A percentile compares a stretch with the other conserved stretches of the same genome.
Evolutionary conservation across 73 alveolate species (phyloP).

Genomic region (Paramecium sexaurelia): DNA sequence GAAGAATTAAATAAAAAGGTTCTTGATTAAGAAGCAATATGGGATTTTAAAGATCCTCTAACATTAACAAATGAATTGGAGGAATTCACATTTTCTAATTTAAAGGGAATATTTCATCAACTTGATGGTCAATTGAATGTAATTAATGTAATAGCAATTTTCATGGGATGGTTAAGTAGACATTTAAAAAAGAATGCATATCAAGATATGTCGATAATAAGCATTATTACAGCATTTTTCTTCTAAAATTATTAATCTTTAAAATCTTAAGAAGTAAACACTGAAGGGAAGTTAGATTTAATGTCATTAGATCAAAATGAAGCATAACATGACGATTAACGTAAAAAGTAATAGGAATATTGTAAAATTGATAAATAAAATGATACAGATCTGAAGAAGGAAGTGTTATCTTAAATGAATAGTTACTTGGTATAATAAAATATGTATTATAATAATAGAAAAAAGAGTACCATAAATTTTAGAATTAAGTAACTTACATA

Average conservation of each 20-base stretch:
- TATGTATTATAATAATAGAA: neutral
- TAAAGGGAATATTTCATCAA: conserved; percentile 45
- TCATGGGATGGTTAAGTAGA: conserved; percentile 59
- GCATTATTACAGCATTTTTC: conserved; percentile 30
- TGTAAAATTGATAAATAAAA: neutral
- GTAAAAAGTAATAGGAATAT: conserved; percentile 32
- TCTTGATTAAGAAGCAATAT: conserved; percentile 22
- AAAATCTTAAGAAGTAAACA: neutral
- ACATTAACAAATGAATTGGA: conserved; percentile 53
- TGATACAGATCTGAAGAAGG: conserved; percentile 56
- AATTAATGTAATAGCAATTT: neutral
- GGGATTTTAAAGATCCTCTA: conserved; percentile 59
- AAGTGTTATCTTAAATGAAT: conserved; percentile 30
- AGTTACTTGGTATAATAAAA: neutral
- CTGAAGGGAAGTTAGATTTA: conserved; percentile 42
- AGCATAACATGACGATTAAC: neutral
- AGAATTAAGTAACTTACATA: neutral
- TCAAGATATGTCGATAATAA: conserved; percentile 9
- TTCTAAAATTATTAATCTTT: neutral
- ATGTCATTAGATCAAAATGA: conserved; percentile 10
- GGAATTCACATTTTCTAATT: conserved; percentile 35
- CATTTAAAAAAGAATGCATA: conserved; percentile 57
- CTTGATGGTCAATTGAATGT: conserved; percentile 1
- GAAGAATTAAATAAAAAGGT: conserved; percentile 29
- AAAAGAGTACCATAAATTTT: conserved; percentile 6